These are phyloP conservation scores for Fraxinus floribunda DNA, from an alignment of 305 asterid genomes.

Conservation along the genomic window DNA sequence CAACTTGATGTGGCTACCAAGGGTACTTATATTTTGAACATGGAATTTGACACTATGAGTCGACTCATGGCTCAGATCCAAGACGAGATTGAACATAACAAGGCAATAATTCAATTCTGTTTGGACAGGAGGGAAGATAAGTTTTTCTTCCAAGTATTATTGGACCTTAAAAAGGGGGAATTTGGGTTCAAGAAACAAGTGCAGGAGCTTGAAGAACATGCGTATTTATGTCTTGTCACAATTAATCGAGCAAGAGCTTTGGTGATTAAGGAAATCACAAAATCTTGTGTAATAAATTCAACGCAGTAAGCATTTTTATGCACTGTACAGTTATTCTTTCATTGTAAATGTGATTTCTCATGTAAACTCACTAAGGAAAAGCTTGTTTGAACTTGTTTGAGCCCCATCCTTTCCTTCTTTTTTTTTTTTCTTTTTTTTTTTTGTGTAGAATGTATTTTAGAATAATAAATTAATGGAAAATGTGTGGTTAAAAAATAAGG, in stretches of 20 bases:
- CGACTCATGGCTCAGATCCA: slow-evolving; percentile 51
- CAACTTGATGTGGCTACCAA: slow-evolving; percentile 77
- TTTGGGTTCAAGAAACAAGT: slow-evolving; percentile 57
- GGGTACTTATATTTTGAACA: slow-evolving; percentile 64
- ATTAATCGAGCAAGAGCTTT: slow-evolving; percentile 68
- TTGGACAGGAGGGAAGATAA: slow-evolving; percentile 59
- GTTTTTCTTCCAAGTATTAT: slow-evolving; percentile 43
- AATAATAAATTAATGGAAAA: no score
- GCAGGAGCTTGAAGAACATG: slow-evolving; percentile 80
- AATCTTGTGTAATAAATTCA: slow-evolving; percentile 21
- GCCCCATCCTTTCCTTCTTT: no score
- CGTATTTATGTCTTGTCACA: slow-evolving; percentile 66
- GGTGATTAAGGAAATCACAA: slow-evolving; percentile 57
- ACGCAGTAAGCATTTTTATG: not conserved
- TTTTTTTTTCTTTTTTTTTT: no score
- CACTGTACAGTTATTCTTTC: slow-evolving; percentile 23
- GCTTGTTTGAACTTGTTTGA: not conserved
- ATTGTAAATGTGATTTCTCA: not conserved
- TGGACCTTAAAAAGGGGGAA: slow-evolving; percentile 54
- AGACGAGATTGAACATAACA: slow-evolving; percentile 69
- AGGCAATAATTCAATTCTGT: slow-evolving; percentile 50
- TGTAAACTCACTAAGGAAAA: not conserved
- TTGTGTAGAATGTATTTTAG: no score
- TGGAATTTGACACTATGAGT: slow-evolving; percentile 75
- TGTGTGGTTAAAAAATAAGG: no score